Evolutionary conservation across 306 rosid genomes (phyloP), one percentile per base, ranked within the genome.

Genomic region (Rosa multiflora): DNA sequence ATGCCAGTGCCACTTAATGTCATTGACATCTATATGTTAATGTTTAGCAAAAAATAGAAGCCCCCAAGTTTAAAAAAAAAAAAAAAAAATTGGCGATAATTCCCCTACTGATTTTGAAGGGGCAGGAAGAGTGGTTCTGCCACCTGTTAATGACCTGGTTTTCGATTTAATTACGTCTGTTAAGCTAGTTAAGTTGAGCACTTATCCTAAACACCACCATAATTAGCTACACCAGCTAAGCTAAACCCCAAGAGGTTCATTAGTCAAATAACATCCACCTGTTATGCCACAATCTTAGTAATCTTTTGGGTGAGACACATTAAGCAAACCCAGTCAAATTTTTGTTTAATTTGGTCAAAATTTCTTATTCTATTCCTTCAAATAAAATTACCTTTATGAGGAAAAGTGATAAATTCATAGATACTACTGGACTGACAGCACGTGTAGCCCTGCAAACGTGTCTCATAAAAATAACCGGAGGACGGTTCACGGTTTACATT

Each of bases 391-490:
- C 49, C 72, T 63, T 76, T 48, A n/a, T n/a, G 5, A 67, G 48
- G 15, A 49, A 40, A 67, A 67, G 35, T 42, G 46, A 43, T 43
- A 42, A 69, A 43, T 43, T 43, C 55, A 21, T n/a, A 21, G 73
- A 69, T 44, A 69, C 73, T 11, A 44, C 49, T 1, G 26, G 26
- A 63, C 67, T n/a, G 72, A 67, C 79, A 29, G 48, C 71, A 63
- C 39, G 72, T 32, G 79, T 63, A 52, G 21, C 7, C 6, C 79
- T 63, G 48, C 70, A 48, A 53, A 47, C 55, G 63, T 35, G 72
- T 47, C 67, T 10, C 70, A 17, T 5, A 76, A 76, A 47, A 62
- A 75, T 75, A 23, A 75, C 67, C 42, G 5, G 78, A 9, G 52
- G 51, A 44, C 55, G 13, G 70, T 42, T 43, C 48, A 21, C 64